Base-by-base conservation (phyloP, 805 yeast species). In the Candida rishiriensis region DNA sequence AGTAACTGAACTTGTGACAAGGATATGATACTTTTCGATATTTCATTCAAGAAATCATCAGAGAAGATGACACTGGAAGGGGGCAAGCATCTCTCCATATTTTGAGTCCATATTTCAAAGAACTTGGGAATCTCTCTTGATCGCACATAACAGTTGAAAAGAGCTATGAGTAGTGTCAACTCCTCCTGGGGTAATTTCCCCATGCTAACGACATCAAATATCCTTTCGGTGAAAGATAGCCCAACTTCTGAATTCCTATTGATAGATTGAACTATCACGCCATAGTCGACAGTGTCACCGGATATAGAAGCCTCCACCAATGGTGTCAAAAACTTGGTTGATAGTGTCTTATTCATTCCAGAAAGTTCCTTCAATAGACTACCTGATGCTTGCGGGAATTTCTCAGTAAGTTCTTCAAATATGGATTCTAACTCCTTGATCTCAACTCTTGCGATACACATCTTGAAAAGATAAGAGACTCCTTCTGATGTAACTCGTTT, bases 201-300 rank as follows among this genome's bases (percentile, higher is more conserved):
- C 8, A 29, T 28, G 1, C 49, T 17, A 3, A 48, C 31, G 4
- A 48, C 12, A 1, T 47, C 47, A 42, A 73, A 52, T 2, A 75
- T 65, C 13, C 56, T 48, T 3, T 60, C 56, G n/a, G 70, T 55
- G 44, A 71, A 69, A 26, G 70, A 60, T 13, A 76, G 63, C n/a
- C 83, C 82, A 41, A 83, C 64, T 44, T 79, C 84, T 3, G 79
- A 68, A 59, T 83, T 84, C 42, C 82, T 68, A 26, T 68, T 68
- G 12, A 83, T 54, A 3, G 83, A 62, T 31, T 74, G 66, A 1
- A 61, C 64, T 3, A 83, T 57, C 42, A 84, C 60, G 1, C 55
- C 51, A 77, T 79, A 76, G 28, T 68, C 48, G 2, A 52, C 36
- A 1, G 51, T 40, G 11, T 46, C 44, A 1, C 38, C 26, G 0